Base-by-base conservation (phyloP, 371 early-diverging fungal genomes). In the Catenaria anguillulae region DNA sequence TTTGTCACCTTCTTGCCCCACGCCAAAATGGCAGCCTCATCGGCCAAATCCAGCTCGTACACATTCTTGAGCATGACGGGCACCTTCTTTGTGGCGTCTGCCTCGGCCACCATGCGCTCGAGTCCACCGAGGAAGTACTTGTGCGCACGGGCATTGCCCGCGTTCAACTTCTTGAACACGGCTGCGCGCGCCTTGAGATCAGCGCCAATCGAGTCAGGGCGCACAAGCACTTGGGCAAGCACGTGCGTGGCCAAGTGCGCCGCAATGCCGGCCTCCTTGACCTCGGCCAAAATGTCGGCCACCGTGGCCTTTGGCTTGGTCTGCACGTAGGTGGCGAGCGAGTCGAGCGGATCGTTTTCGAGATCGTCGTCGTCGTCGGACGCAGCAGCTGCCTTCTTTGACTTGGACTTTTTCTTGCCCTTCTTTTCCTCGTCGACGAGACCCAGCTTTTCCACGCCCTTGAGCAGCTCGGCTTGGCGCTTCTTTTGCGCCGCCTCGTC, bases 1-100 rank as follows among this genome's bases (percentile, higher is more conserved):
- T 93, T 93, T 66, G 80, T 79, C 33, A 85, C 78, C 74, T 92
- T 90, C 65, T 84, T 89, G 61, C 84, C 90, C 96, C 96, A 94
- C 60, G 85, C 84, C 31, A 87, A 61, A 62, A 91, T 80, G 26
- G 84, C 84, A 15, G 91, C 92, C 73, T 96, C 98, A 31, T 91
- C 92, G 63, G 96, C 70, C 46, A 96, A 71, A 62, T 97, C 97
- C 60, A 76, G 81, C 61, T 94, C 89, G 68, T 92, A 96, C 56
- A 93, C 73, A 35, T 80, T 83, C 85, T 90, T 89, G 70, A 97
- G 76, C 60, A 93, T 82, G 33, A 79, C 66, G 24, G 90, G 81
- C 17, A 84, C 76, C 75, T 89, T 87, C 65, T 80, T 68, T 65
- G 90, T 66, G 46, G 92, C 68, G 33, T 79, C 80, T 10, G 70